Base-by-base conservation (phyloP, 202 grass and related monocot genomes). In the Schoenoplectus triqueter region DNA sequence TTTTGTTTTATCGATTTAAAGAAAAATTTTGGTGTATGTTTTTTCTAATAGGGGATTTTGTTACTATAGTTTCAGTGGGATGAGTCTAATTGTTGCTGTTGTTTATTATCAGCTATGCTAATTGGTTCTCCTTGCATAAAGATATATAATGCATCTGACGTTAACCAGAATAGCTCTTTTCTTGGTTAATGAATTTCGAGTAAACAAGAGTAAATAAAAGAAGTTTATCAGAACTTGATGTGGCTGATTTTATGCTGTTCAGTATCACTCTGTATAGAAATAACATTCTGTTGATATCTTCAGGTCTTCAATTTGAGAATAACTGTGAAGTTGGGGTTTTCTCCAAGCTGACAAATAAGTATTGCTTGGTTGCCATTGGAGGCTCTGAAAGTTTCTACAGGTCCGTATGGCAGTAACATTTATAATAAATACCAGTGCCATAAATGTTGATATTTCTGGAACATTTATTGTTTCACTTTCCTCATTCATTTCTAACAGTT, bases 351-450 rank as follows among this genome's bases (percentile, higher is more conserved):
- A 98, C 93, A 56, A 98, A 98, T 87, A 92, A 93, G 2, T 98
- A 98, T 48, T 99, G 93, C 81, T 90, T 99, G 82, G 93, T 96
- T 73, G 96, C 91, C 1, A 99, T 99, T 49, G 96, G 96, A 86
- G 96, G 96, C 7, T 99, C 96, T 68, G 96, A 99, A 86, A 99
- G 89, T 86, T 99, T 99, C 87, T 99, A 99, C 88, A 99, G 93
- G 93, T 95, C 81, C 42, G 80, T 54, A 62, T 69, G 8, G 40
- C 6, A 42, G 13, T 55, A 78, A 78, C 13, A n/a, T n/a, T n/a
- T 78, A 21, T 75, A 44, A 1, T 17, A 50, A 44, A 15, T 72
- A 72, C 10, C 18, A 4, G 18, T 52, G 70, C 70, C 3, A 11
- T 69, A 69, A n/a, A 17, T 31, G 13, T 41, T 40, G 22, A 42